Conservation (phyloP, 805 yeast species). For the Kuraishia ogatae region DNA sequence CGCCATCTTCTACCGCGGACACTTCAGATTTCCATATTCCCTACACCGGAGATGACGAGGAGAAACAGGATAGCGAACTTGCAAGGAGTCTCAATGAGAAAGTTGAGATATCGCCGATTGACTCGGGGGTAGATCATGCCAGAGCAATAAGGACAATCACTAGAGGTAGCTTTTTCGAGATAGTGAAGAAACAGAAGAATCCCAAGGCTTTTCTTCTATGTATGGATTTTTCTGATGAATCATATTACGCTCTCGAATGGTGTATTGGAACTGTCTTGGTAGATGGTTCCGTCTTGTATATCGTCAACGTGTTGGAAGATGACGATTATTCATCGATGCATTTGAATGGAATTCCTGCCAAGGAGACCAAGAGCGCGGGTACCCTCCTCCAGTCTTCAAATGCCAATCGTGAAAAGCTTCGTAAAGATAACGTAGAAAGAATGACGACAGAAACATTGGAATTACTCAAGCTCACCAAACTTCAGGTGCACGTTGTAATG, state of each 20-base stretch:
- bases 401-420: slow-evolving; percentile 23
- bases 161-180: slow-evolving; percentile 55
- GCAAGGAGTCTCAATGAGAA: slow-evolving; percentile 46
- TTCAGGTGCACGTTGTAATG: slow-evolving; percentile 65
- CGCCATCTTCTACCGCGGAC: slow-evolving; percentile 36
- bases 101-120: slow-evolving; percentile 46
- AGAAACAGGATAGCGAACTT: slow-evolving; percentile 50
- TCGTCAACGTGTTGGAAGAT: slow-evolving; percentile 51
- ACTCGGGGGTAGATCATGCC: slow-evolving; percentile 40
- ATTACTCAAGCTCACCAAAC: slow-evolving; percentile 53
- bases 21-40: slow-evolving; percentile 32
- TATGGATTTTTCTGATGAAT: slow-evolving; percentile 77
- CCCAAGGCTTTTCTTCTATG: slow-evolving; percentile 66
- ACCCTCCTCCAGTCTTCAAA: slow-evolving; percentile 6
- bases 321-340: slow-evolving; percentile 25
- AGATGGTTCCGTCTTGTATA: slow-evolving; percentile 74
- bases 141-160: slow-evolving; percentile 65
- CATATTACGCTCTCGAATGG: slow-evolving; percentile 81
- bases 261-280: slow-evolving; percentile 77
- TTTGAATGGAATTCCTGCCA: slow-evolving; percentile 23
- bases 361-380: slow-evolving; percentile 1
- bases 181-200: slow-evolving; percentile 15
- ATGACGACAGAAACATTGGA: slow-evolving; percentile 30
- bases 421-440: slow-evolving; percentile 33
- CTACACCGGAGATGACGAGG: slow-evolving; percentile 61